Base-by-base conservation (phyloP, 106 monocot genomes). In the Phalaenopsis aphrodite region DNA sequence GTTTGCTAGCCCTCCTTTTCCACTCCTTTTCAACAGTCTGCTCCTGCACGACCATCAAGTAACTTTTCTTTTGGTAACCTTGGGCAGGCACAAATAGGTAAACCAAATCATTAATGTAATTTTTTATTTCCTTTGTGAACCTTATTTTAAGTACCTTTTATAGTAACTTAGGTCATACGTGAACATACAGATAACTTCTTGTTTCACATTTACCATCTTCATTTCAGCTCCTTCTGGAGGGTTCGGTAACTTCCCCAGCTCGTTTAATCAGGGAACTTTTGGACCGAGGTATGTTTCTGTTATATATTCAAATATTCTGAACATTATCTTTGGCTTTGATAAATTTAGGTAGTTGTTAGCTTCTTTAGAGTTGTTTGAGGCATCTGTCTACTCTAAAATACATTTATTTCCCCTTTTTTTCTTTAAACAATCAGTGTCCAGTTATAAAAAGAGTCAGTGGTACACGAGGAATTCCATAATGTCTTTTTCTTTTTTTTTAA, bases 61-160 rank as follows among this genome's bases (percentile, higher is more conserved):
- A 77, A 65, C 41, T 88, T 89, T 87, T 85, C 90, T 64, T 93
- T 93, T 85, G 77, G 85, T 36, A 91, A 88, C 74, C 88, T 96
- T 77, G 91, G 91, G 68, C 96, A 96, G 81, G 24, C 91, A 21
- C 91, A 89, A 79, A 80, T 91, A 83, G 87, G 93, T 90, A 84
- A 75, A 82, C 82, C 74, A 9, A 10, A 19, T 17, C 18, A 21
- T 41, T 4, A 56, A 55, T 57, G 24, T 3, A 75, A 19, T 41
- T 61, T 58, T 79, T 71, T 77, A 4, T 42, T 41, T 12, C 12
- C 30, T 30, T 80, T 57, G 23, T 78, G n/a, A 23, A 69, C 43
- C 16, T 74, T 2, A 42, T 38, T 42, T 74, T 43, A 74, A 74
- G 18, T 74, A 1, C 19, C 42, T 16, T 43, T 69, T 30, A 39